Evolutionary conservation across 495 filamentous ascomycete species (phyloP).

Genomic region (Hyaloscypha hepaticicola): DNA sequence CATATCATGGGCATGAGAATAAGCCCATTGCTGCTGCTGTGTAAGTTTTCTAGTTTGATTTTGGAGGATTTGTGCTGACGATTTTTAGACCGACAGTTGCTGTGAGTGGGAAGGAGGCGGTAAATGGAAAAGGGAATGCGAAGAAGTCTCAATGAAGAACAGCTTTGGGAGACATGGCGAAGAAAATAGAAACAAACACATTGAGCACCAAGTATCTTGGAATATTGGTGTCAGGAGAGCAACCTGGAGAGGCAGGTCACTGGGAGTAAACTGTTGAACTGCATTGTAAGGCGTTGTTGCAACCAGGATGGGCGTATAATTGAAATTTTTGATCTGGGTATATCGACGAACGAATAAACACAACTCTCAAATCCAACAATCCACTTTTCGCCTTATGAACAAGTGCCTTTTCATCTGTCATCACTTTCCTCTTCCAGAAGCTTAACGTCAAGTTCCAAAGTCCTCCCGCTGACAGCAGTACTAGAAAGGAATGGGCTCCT

Average conservation of each 20-base stretch:
- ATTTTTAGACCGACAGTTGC: conserved; percentile 14
- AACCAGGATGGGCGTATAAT: not conserved
- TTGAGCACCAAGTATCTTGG: not conserved
- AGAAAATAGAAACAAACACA: not conserved
- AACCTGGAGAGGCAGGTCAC: not conserved
- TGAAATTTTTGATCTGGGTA: not conserved
- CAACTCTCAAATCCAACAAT: not conserved
- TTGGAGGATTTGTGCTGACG: not conserved
- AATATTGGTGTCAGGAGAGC: not conserved
- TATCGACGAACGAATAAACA: not conserved
- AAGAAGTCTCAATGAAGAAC: conserved; percentile 16
- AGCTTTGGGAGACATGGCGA: not conserved
- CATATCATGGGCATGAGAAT: conserved; percentile 25
- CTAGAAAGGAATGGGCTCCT: not conserved
- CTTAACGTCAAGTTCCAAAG: not conserved
- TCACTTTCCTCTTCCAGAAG: not conserved
- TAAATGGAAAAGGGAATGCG: conserved; percentile 1
- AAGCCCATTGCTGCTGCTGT: conserved; percentile 22
- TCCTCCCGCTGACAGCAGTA: not conserved
- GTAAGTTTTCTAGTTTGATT: conserved; percentile 5
- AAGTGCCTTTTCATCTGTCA: not conserved
- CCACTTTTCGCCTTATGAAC: too few relatives aligned
- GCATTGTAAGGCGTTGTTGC: conserved; percentile 7
- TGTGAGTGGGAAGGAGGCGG: conserved; percentile 8
- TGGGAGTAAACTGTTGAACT: not conserved